Percentiles rank a stretch among this genome's conserved stretches.
phyloP scores from a whole-genome alignment of 2,329 filamentous ascomycete genomes.

The Colletotrichum sp. region DNA sequence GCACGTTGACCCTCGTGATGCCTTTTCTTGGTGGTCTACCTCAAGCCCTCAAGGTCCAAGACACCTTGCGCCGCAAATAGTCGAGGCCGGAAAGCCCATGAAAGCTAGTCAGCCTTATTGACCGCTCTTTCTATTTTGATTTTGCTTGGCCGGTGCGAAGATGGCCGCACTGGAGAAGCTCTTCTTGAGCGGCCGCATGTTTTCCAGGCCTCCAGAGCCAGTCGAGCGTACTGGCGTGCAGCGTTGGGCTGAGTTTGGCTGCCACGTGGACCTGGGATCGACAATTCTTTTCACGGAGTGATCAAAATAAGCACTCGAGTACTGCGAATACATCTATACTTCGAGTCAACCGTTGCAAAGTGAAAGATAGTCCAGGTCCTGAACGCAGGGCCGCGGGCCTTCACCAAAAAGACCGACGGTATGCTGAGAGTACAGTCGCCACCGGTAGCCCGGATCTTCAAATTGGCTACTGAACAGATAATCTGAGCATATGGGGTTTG shows the following conservation, averaged over 20 bases:
- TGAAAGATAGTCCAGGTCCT: not conserved
- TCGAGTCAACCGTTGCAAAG: not conserved
- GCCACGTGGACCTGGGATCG: not conserved
- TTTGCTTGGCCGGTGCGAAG: not conserved
- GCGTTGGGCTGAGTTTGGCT: not conserved
- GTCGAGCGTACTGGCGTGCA: not conserved
- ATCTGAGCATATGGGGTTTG: not conserved
- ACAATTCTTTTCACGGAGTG: not conserved
- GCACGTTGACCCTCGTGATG: not conserved
- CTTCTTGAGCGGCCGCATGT: not conserved
- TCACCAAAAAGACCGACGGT: not conserved
- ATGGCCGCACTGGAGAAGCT: not conserved
- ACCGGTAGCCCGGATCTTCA: not conserved
- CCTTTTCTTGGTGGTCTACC: not conserved
- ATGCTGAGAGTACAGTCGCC: not conserved
- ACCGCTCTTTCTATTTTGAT: not conserved
- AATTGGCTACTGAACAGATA: too few relatives aligned
- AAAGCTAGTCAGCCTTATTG: not conserved
- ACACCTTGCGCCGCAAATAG: not conserved
- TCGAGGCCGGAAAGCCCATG: not conserved
- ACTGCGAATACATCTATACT: not conserved
- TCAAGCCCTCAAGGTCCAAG: not conserved
- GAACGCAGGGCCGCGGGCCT: not conserved
- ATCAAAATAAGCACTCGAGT: too few relatives aligned
- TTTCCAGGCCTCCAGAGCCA: not conserved